A percentile compares a stretch with the other conserved stretches of the same genome.
Evolutionary conservation across 164 flowering plant species (phyloP).

Genomic region (Nymphaea thermarum): DNA sequence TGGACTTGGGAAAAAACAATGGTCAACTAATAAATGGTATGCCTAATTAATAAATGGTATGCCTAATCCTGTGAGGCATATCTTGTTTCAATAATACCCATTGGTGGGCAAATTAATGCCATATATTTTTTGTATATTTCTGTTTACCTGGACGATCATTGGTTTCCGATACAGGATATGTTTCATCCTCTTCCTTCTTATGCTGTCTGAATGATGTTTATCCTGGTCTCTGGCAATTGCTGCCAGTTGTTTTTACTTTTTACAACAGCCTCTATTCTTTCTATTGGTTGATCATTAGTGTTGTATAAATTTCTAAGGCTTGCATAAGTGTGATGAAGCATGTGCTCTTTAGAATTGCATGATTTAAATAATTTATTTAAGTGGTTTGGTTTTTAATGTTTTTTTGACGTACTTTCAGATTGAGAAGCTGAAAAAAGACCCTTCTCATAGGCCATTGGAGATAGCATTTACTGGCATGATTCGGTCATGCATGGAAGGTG

Average conservation of each 20-base stretch:
- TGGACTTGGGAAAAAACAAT: no score
- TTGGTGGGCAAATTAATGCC: no score
- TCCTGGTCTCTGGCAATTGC: not conserved
- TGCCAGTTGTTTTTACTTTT: not conserved
- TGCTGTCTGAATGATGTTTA: not conserved
- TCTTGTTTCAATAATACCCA: no score
- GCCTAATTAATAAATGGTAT: no score
- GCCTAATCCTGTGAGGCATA: no score
- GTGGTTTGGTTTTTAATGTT: not conserved
- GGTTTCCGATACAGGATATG: no score
- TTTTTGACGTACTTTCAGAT: slow-evolving; percentile 38
- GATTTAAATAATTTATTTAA: no score
- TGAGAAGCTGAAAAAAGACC: slow-evolving; percentile 54
- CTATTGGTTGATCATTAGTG: not conserved
- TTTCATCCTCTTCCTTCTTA: not conserved
- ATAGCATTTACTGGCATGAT: slow-evolving; percentile 93
- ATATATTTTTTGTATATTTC: no score
- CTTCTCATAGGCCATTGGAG: slow-evolving; percentile 46
- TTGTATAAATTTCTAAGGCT: not conserved
- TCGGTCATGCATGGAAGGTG: slow-evolving; percentile 65
- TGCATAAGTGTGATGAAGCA: not conserved
- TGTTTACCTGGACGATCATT: no score
- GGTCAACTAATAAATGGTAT: no score
- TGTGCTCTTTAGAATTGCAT: not conserved
- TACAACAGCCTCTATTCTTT: not conserved